Conservation (phyloP, 805 yeast species). For the Hanseniaspora guilliermondii region DNA sequence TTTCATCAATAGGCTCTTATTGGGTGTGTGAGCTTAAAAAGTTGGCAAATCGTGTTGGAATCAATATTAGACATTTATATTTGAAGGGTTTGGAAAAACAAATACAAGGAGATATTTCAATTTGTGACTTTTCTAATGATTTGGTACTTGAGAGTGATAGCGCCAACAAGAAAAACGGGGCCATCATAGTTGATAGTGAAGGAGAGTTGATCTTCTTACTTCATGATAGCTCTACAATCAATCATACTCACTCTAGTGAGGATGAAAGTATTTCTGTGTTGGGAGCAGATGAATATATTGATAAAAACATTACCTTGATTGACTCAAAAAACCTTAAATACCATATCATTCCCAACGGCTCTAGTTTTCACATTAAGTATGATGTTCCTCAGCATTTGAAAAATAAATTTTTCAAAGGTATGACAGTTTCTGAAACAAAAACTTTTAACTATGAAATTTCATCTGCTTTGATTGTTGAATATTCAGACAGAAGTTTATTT, state of each 20-base stretch:
- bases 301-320: background rate
- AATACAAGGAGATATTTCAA: background rate
- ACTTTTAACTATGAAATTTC: background rate
- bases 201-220: slow-evolving; percentile 2
- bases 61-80: background rate
- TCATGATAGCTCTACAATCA: background rate
- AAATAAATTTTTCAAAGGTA: slow-evolving; percentile 1
- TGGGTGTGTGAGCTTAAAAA: background rate
- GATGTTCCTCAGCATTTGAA: slow-evolving; percentile 6
- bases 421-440: background rate
- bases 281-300: background rate
- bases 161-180: background rate
- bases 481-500: slow-evolving; percentile 2
- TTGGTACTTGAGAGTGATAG: slow-evolving; percentile 2
- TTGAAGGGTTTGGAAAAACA: background rate
- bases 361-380: background rate
- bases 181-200: background rate
- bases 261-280: background rate
- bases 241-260: background rate
- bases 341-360: background rate
- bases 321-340: background rate
- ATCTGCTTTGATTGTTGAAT: slow-evolving; percentile 4
- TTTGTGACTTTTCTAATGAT: background rate
- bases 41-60: background rate
- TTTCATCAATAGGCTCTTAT: background rate